Conservation (phyloP, 1,284 basidiomycete genomes). For the Vanrija sp. region DNA sequence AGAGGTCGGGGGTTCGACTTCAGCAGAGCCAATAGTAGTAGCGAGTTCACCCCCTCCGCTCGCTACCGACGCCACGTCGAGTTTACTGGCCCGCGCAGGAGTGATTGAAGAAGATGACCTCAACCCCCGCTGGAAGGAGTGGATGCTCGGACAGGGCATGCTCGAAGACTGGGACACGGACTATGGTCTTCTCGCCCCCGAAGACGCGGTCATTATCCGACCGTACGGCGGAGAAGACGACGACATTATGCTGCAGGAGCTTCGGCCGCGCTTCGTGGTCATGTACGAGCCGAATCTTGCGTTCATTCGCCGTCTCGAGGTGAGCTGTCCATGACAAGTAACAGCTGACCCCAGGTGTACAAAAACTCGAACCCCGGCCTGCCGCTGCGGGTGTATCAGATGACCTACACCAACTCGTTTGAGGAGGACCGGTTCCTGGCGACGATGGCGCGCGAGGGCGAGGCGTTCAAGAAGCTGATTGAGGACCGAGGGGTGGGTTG, state of each 20-base stretch:
- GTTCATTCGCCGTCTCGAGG: conserved; percentile 89
- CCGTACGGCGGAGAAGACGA: conserved; percentile 91
- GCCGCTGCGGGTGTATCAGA: conserved; percentile 88
- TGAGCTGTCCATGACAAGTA: conserved; percentile 42
- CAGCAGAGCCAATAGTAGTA: background rate
- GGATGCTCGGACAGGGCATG: conserved; percentile 25
- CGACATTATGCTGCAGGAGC: conserved; percentile 80
- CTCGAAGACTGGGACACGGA: conserved; percentile 64
- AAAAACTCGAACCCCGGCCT: conserved; percentile 73
- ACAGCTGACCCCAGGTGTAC: conserved; percentile 62
- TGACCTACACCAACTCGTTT: conserved; percentile 86
- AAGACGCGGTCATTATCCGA: conserved; percentile 79
- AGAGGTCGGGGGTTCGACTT: background rate
- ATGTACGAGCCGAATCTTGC: conserved; percentile 94
- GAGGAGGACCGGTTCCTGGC: conserved; percentile 95
- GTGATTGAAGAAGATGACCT: conserved; percentile 43
- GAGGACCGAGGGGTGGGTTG: conserved; percentile 77
- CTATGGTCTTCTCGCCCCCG: conserved; percentile 76
- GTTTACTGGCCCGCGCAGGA: conserved; percentile 27
- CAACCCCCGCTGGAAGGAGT: conserved; percentile 16
- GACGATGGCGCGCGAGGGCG: conserved; percentile 83
- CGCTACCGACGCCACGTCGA: conserved; percentile 1
- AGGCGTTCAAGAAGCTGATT: conserved; percentile 89
- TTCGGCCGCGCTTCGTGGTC: conserved; percentile 85
- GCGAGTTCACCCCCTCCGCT: background rate